Base-by-base conservation (phyloP, 257 asterid species). In the Solanum appendiculatum region DNA sequence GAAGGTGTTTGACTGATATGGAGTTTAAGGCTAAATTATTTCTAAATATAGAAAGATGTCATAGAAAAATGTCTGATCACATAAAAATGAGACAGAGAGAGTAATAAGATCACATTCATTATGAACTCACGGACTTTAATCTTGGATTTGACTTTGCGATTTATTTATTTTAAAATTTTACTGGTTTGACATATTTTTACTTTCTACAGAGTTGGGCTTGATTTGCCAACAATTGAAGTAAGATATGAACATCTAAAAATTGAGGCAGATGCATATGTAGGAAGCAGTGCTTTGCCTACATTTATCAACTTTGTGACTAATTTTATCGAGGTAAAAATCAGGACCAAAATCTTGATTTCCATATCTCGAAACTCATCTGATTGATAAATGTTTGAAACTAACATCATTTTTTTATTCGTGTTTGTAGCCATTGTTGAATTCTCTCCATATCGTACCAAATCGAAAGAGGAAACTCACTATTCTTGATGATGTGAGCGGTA, bases 401-500 rank as follows among this genome's bases (percentile, higher is more conserved):
- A 36, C 66, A 5, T 14, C 5, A 3, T 29, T 73, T 15, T 2
- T 5, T 16, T 14, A 5, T 3, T 14, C 25, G 4, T 9, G 37
- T 75, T 46, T 34, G 14, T 78, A 81, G 88, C 54, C 66, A 27
- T 6, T 86, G 46, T 18, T 82, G 54, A 81, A 31, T 48, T 13
- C 46, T 68, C 70, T 86, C 40, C 86, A 86, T 39, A 60, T 81
- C 27, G 13, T 72, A 66, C 86, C 86, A 33, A 82, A 31, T 73
- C 23, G 72, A 33, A 83, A 51, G 64, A 87, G 69, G 66, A 56
- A 70, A 33, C 56, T 87, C 29, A 72, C 89, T 16, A 87, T 87
- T 31, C 89, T 87, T 34, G 44, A 70, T 5, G 93, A 92, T 86
- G 93, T 92, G 4, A 94, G 96, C 82, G 98, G 96, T 15, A 83